Evolutionary conservation across 2,329 filamentous ascomycete species (phyloP), one percentile per base, ranked within the genome.

Genomic region (Colletotrichum scovillei): DNA sequence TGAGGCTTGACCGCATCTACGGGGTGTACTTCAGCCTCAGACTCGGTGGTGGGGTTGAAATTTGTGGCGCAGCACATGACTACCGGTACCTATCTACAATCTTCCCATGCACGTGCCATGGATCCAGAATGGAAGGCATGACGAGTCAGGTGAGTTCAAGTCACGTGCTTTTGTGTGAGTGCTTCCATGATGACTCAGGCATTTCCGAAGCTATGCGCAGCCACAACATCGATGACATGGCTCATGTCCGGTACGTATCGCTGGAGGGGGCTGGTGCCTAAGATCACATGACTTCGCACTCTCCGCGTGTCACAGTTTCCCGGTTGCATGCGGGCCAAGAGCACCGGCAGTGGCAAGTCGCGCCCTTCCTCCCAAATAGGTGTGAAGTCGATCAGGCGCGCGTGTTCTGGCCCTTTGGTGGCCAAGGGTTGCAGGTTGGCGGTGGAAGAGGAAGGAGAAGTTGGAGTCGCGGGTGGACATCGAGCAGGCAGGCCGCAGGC

Each of bases 231-330:
- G 16, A 11, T 42, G 56, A 53, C 38, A 59, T 42, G 42, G 65
- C 7, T n/a, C 22, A 38, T 26, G 4, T 12, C 7, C 11, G 22
- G 16, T 42, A 62, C 56, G 30, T 67, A 66, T 24, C 32, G 19
- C 24, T 8, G n/a, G 22, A 38, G 12, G 70, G 46, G 66, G 73
- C 77, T 78, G 80, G 78, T 83, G 81, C 81, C 82, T 83, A 74
- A 69, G 30, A 58, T 81, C 82, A 84, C 81, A 82, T 84, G 82
- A 81, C 63, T 73, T 79, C 82, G 82, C 77, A 79, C 78, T 77
- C 76, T 64, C 69, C 68, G 81, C 82, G 82, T 81, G 82, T 79
- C 77, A 19, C 63, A 56, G 46, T 14, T 56, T 12, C 19, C 55
- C 67, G 46, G 67, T 22, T 57, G 49, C 56, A 46, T 16, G 28